These are phyloP conservation scores for Huntiella savannae DNA, from an alignment of 2,329 filamentous ascomycete species.

Conservation along the genomic window DNA sequence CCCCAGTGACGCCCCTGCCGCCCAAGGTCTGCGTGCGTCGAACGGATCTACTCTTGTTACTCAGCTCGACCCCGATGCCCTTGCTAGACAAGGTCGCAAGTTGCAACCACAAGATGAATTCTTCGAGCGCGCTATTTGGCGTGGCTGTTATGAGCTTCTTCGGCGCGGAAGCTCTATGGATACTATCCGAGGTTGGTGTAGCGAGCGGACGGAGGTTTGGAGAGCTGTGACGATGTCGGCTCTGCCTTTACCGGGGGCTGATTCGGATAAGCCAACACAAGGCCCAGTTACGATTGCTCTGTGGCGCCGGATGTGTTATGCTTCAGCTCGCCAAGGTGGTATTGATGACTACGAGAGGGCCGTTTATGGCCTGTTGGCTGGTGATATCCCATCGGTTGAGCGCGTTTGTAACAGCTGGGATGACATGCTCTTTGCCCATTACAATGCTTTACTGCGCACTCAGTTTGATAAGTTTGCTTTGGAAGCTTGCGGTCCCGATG, in stretches of 20 bases:
- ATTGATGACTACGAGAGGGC: slow-evolving; percentile 67
- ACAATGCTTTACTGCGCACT: slow-evolving; percentile 65
- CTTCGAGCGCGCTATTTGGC: slow-evolving; percentile 80
- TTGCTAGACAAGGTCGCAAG: slow-evolving; percentile 56
- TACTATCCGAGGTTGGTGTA: slow-evolving; percentile 69
- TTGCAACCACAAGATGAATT: slow-evolving; percentile 70
- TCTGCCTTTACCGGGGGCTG: slow-evolving; percentile 36
- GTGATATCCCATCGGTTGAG: slow-evolving; percentile 61
- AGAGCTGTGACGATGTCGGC: slow-evolving; percentile 67
- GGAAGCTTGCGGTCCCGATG: slow-evolving; percentile 31
- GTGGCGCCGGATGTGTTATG: slow-evolving; percentile 63
- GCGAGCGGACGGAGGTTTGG: slow-evolving; percentile 74
- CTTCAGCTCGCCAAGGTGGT: slow-evolving; percentile 47
- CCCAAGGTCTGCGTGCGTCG: slow-evolving; percentile 35
- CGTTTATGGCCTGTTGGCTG: slow-evolving; percentile 77
- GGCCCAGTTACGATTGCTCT: slow-evolving; percentile 30
- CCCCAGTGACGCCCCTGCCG: slow-evolving; percentile 36
- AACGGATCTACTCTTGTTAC: slow-evolving; percentile 54
- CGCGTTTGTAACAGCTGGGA: slow-evolving; percentile 65
- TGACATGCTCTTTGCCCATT: slow-evolving; percentile 70
- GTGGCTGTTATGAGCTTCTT: slow-evolving; percentile 84
- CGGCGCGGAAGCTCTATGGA: slow-evolving; percentile 59
- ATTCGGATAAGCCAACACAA: slow-evolving; percentile 22
- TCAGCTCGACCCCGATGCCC: slow-evolving; percentile 79
- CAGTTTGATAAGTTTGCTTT: slow-evolving; percentile 60